Evolutionary conservation across 768 basidiomycete genomes (phyloP).

Genomic region (Chalciporus piperatus): DNA sequence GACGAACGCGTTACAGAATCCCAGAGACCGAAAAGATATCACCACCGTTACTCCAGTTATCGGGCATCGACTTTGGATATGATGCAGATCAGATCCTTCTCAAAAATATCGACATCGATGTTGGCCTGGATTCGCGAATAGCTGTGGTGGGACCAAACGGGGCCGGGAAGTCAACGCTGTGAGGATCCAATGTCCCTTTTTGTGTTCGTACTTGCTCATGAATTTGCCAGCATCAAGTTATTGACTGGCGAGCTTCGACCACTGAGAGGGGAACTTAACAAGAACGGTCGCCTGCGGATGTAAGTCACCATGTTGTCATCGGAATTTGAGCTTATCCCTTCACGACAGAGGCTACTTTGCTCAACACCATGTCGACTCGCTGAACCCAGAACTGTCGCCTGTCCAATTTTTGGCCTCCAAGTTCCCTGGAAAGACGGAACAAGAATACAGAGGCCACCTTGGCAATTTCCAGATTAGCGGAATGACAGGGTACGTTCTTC

Average conservation of each 20-base stretch:
- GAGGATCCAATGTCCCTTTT: conserved; percentile 23
- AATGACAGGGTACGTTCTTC: conserved; percentile 70
- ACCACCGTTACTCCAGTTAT: conserved; percentile 90
- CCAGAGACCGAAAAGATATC: conserved; percentile 97
- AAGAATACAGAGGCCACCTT: conserved; percentile 92
- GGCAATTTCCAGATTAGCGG: conserved; percentile 98
- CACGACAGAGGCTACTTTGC: conserved; percentile 77
- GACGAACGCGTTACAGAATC: conserved; percentile 50
- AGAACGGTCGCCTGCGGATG: conserved; percentile 91
- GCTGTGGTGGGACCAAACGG: conserved; percentile 96
- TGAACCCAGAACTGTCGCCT: conserved; percentile 81
- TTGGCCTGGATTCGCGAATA: conserved; percentile 91
- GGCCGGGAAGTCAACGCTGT: conserved; percentile 95
- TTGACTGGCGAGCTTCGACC: conserved; percentile 24
- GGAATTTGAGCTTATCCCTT: not conserved
- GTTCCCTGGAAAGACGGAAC: conserved; percentile 93
- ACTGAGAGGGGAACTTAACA: conserved; percentile 70
- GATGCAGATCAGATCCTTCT: conserved; percentile 71
- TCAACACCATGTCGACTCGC: conserved; percentile 94
- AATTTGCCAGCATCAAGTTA: conserved; percentile 73
- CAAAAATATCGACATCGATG: conserved; percentile 80
- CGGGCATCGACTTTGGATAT: conserved; percentile 90
- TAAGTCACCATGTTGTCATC: conserved; percentile 35
- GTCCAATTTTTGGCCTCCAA: conserved; percentile 90
- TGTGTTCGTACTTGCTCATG: conserved; percentile 2